Percentiles rank a stretch among this genome's conserved stretches.
These are phyloP conservation scores for Macrotyloma uniflorum DNA, from an alignment of 306 rosid species.

Conservation along the genomic window DNA sequence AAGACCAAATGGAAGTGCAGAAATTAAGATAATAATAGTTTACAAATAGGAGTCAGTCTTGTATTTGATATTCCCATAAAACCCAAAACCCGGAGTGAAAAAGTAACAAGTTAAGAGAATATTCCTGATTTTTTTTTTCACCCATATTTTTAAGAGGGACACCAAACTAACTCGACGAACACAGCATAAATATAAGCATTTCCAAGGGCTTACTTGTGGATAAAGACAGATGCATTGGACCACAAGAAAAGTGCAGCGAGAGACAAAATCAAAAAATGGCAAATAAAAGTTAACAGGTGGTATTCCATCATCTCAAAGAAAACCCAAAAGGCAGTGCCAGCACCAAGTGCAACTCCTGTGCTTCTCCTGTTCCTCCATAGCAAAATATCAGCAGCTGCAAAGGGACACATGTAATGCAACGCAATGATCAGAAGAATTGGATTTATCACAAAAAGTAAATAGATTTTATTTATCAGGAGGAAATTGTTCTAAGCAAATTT, in stretches of 20 bases:
- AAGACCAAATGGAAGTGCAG: conserved; percentile 28
- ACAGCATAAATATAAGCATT: neutral
- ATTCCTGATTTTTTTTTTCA: neutral
- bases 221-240: conserved; percentile 70
- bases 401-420: conserved; percentile 30
- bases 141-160: neutral
- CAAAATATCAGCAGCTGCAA: conserved; percentile 89
- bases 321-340: conserved; percentile 76
- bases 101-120: neutral
- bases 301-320: conserved; percentile 76
- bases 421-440: neutral
- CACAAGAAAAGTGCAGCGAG: conserved; percentile 64
- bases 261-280: conserved; percentile 68
- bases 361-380: conserved; percentile 83
- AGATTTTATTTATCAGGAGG: neutral
- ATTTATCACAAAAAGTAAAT: neutral
- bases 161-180: neutral
- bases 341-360: conserved; percentile 68
- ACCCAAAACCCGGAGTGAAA: neutral
- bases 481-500: neutral
- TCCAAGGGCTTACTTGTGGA: conserved; percentile 65
- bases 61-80: neutral
- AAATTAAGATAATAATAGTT: neutral
- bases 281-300: conserved; percentile 70
- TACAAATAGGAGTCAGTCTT: neutral